A percentile compares a stretch with the other conserved stretches of the same genome.
These are phyloP conservation scores for Seiridium unicorne DNA, from an alignment of 2,329 filamentous ascomycete species.

Conservation along the genomic window DNA sequence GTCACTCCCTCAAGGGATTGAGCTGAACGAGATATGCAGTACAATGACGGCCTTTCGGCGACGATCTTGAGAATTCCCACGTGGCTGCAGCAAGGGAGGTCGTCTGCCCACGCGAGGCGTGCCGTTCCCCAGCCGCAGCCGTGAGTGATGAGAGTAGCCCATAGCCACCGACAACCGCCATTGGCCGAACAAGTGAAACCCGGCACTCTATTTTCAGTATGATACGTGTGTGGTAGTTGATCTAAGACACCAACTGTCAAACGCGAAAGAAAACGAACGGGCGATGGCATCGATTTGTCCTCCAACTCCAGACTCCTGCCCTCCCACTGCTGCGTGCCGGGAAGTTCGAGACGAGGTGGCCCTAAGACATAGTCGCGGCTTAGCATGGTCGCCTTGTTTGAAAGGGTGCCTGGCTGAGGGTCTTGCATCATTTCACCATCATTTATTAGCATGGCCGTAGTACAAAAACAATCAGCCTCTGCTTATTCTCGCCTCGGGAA, in stretches of 20 bases:
- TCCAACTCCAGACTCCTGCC: too few species aligned
- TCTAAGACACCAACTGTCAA: conserved; percentile 5
- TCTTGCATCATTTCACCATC: too few species aligned
- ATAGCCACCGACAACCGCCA: neutral
- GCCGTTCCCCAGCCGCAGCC: neutral
- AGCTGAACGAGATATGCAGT: too few species aligned
- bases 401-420: too few species aligned
- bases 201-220: neutral
- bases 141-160: too few species aligned
- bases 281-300: conserved; percentile 4
- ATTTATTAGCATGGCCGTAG: too few species aligned
- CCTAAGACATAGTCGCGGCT: neutral
- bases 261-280: neutral
- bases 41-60: too few species aligned
- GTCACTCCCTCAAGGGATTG: too few species aligned
- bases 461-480: neutral
- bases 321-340: neutral
- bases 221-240: neutral
- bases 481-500: neutral
- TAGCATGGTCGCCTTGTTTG: neutral
- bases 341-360: conserved; percentile 7
- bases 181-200: neutral
- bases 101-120: neutral
- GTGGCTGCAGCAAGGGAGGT: neutral
- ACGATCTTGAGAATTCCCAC: neutral